Evolutionary conservation across 805 yeast species (phyloP).

Genomic region (Pichia gijzeniarum): DNA sequence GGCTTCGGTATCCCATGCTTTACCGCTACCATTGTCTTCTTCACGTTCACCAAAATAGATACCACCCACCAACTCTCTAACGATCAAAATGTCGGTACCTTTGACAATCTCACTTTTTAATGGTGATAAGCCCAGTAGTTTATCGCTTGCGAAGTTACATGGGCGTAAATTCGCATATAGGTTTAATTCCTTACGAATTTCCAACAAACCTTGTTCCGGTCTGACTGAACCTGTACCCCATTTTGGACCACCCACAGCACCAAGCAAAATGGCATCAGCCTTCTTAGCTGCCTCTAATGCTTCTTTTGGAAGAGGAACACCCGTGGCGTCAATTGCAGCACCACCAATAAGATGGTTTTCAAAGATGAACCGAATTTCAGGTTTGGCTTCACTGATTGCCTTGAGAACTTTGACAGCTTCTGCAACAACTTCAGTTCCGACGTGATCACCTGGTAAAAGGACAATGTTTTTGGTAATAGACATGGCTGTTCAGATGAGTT

Average conservation of each 20-base stretch:
- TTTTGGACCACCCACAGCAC: slow-evolving; percentile 99
- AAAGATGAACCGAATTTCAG: slow-evolving; percentile 62
- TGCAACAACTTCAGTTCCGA: slow-evolving; percentile 80
- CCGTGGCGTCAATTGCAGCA: slow-evolving; percentile 96
- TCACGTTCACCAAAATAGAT: slow-evolving; percentile 94
- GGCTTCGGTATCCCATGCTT: slow-evolving; percentile 90
- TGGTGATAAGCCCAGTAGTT: slow-evolving; percentile 81
- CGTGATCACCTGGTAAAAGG: slow-evolving; percentile 94
- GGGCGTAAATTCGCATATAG: slow-evolving; percentile 96
- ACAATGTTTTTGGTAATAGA: slow-evolving; percentile 60
- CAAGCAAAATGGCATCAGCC: slow-evolving; percentile 92
- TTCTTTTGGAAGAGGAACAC: slow-evolving; percentile 82
- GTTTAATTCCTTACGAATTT: slow-evolving; percentile 90
- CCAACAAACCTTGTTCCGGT: slow-evolving; percentile 94
- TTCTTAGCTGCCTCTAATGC: slow-evolving; percentile 75
- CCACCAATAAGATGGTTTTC: slow-evolving; percentile 91
- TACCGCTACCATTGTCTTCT: slow-evolving; percentile 83
- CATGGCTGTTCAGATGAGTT: no score
- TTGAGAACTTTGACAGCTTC: slow-evolving; percentile 90
- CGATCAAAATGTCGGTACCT: slow-evolving; percentile 90
- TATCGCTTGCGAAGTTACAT: slow-evolving; percentile 84
- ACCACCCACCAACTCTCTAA: slow-evolving; percentile 96
- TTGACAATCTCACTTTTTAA: slow-evolving; percentile 75
- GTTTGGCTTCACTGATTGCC: slow-evolving; percentile 59
- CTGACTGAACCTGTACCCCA: slow-evolving; percentile 97